These are phyloP conservation scores for Hyaloscypha hepaticicola DNA, from an alignment of 495 filamentous ascomycete genomes.

Conservation along the genomic window DNA sequence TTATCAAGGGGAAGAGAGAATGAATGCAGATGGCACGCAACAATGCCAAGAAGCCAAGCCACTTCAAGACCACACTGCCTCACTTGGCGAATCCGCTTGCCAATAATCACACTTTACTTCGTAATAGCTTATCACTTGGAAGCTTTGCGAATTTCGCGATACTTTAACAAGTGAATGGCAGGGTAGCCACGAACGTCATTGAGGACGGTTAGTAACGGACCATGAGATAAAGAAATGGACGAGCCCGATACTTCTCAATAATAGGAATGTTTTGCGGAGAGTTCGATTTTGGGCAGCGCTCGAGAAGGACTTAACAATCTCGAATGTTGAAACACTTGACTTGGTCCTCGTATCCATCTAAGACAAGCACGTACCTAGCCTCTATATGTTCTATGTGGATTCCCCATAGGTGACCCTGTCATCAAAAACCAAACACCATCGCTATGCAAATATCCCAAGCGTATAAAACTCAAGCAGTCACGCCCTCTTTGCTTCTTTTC, in stretches of 20 bases:
- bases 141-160: background rate
- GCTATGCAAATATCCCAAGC: conserved; percentile 1
- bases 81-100: background rate
- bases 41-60: background rate
- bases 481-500: conserved; percentile 1
- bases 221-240: too few relatives aligned
- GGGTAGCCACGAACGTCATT: background rate
- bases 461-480: background rate
- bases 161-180: background rate
- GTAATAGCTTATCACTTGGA: background rate
- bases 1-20: background rate
- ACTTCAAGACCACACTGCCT: background rate
- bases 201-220: too few relatives aligned
- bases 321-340: background rate
- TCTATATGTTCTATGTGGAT: background rate
- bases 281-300: background rate
- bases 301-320: background rate
- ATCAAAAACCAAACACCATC: conserved; percentile 14
- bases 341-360: background rate
- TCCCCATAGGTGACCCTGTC: background rate
- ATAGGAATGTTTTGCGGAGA: too few relatives aligned
- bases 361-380: background rate
- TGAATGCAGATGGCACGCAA: background rate
- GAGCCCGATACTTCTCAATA: too few relatives aligned
- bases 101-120: background rate